Base-by-base conservation (phyloP, 2,329 filamentous ascomycete genomes). In the Metarhizium guizhouense region DNA sequence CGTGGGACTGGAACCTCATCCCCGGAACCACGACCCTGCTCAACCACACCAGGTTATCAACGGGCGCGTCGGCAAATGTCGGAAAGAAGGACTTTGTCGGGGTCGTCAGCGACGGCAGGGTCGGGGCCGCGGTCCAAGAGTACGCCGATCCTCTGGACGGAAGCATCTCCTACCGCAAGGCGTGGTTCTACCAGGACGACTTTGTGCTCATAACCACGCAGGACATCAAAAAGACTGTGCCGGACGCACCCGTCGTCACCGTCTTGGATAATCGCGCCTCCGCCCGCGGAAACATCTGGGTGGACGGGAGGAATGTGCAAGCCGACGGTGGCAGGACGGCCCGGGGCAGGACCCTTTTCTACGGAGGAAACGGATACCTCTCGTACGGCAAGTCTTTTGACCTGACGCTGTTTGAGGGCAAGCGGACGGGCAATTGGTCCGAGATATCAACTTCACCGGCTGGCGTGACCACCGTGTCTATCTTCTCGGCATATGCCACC, bases 1-100 rank as follows among this genome's bases (percentile, higher is more conserved):
- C 60, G 2, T 62, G 61, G 61, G 61, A 63, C 58, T 63, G 62
- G 62, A 61, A 61, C 43, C 59, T 64, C 6, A 49, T 64, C 6
- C 62, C 62, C 2, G 62, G 62, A 30, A 62, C 60, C 10, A 64
- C 62, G 7, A 54, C 58, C 1, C 52, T 61, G 6, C 60, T 58
- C 20, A 57, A 61, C n/a, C 51, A 51, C n/a, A 60, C 61, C 2
- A 51, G 52, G 8, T 55, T 58, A 2, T 29, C 57, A 2, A 43
- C 55, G 20, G 40, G 45, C 7, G 47, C 40, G 6, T 55, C 57
- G 10, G 57, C 54, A 11, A 53, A 59, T 11, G 6, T 20, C 7
- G 62, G 62, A 10, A 54, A 58, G 34, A 57, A 48, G 6, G 60
- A 62, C 14, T 64, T 64, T 54, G 62, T 64, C 14, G 62, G 61